Evolutionary conservation across 2,329 filamentous ascomycete genomes (phyloP).

Genomic region (Hypoxylon sp.): DNA sequence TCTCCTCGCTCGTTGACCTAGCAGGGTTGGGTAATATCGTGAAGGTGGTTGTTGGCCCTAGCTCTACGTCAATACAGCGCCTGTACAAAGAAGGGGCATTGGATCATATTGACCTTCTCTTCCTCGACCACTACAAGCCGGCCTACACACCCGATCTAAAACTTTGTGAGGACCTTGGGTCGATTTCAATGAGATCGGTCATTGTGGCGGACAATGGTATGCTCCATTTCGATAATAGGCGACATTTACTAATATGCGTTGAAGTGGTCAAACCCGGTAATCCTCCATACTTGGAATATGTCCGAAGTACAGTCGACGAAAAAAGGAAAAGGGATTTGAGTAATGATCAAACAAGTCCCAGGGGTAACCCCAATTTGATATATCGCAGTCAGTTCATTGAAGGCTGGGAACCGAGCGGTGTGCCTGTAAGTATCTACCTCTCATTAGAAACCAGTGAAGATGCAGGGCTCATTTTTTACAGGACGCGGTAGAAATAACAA

Average conservation of each 20-base stretch:
- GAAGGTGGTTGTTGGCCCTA: conserved; percentile 78
- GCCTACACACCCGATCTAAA: conserved; percentile 82
- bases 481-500: conserved; percentile 78
- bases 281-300: conserved; percentile 78
- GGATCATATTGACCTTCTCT: conserved; percentile 77
- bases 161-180: conserved; percentile 78
- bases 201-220: conserved; percentile 75
- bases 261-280: conserved; percentile 77
- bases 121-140: conserved; percentile 86
- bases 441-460: too few relatives aligned
- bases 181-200: conserved; percentile 74
- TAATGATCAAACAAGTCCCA: conserved; percentile 49
- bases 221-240: not conserved
- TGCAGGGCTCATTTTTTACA: conserved; percentile 54
- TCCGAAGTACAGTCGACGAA: conserved; percentile 73
- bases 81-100: conserved; percentile 69
- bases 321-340: conserved; percentile 65
- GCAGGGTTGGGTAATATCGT: conserved; percentile 81
- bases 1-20: conserved; percentile 77
- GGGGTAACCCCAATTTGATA: conserved; percentile 74
- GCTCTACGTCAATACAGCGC: conserved; percentile 74
- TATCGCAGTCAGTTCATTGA: conserved; percentile 76
- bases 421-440: conserved; percentile 65
- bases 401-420: conserved; percentile 78
- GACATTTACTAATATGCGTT: not conserved